These are phyloP conservation scores for Fomitiporia mediterranea DNA, from an alignment of 1,284 basidiomycete species.

Conservation along the genomic window DNA sequence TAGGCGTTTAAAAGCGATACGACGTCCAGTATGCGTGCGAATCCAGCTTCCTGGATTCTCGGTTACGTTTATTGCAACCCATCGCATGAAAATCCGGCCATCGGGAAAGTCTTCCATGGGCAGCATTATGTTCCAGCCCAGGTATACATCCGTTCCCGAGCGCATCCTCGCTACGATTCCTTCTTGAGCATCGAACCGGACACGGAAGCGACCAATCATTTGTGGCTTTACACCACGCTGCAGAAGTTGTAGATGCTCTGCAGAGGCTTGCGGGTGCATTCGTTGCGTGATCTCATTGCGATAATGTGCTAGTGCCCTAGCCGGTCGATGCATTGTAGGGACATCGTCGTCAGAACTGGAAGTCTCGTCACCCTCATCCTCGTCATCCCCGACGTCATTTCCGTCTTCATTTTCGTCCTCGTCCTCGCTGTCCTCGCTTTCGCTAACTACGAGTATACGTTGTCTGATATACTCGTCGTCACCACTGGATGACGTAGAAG, in stretches of 20 bases:
- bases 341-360: not conserved
- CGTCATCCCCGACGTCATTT: conserved; percentile 27
- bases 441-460: conserved; percentile 9
- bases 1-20: conserved; percentile 6
- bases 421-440: conserved; percentile 30
- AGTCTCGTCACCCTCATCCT: conserved; percentile 24
- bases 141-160: conserved; percentile 41
- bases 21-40: not conserved
- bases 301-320: conserved; percentile 13
- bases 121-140: conserved; percentile 63
- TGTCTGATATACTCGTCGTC: conserved; percentile 23
- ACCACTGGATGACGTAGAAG: conserved; percentile 30
- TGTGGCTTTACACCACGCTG: conserved; percentile 54
- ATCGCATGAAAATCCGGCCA: conserved; percentile 49
- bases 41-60: conserved; percentile 48
- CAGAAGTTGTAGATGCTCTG: conserved; percentile 43
- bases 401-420: conserved; percentile 32
- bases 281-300: conserved; percentile 30
- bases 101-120: conserved; percentile 40
- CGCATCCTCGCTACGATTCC: conserved; percentile 42
- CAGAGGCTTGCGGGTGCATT: conserved; percentile 34
- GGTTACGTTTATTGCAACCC: conserved; percentile 44
- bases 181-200: conserved; percentile 48
- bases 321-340: not conserved
- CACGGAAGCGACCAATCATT: conserved; percentile 53